phyloP scores from a whole-genome alignment of 2,329 filamentous ascomycete species.

The Xylariomycetidae sp. region DNA sequence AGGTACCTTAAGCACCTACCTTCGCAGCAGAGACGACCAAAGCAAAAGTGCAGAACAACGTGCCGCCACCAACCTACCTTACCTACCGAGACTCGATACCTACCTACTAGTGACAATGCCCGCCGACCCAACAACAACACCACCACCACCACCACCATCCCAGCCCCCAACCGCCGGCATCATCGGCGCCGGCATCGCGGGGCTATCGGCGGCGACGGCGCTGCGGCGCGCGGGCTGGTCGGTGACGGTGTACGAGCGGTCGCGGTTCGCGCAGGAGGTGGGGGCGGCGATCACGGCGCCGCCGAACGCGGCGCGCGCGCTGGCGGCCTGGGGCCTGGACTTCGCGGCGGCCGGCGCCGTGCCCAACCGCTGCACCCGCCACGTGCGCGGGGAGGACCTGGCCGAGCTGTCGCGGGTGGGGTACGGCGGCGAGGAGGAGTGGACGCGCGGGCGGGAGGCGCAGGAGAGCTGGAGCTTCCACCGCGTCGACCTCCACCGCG shows the following conservation, averaged over 20 bases:
- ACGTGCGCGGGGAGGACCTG: slow-evolving; percentile 8
- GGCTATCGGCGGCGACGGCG: slow-evolving; percentile 21
- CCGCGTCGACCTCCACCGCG: slow-evolving; percentile 34
- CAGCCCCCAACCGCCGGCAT: slow-evolving; percentile 10
- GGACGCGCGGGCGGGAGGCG: too few species aligned
- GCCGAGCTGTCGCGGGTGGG: too few species aligned
- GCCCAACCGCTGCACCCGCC: slow-evolving; percentile 13
- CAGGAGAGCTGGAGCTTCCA: slow-evolving; percentile 31
- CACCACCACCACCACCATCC: not conserved
- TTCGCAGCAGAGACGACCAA: too few species aligned
- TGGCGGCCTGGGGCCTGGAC: slow-evolving; percentile 30
- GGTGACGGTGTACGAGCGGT: slow-evolving; percentile 24
- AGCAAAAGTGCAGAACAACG: too few species aligned
- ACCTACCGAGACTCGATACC: too few species aligned
- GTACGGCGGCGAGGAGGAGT: too few species aligned
- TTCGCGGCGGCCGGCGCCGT: slow-evolving; percentile 17
- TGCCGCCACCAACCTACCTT: too few species aligned
- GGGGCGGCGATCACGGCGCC: slow-evolving; percentile 35
- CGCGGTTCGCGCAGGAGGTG: slow-evolving; percentile 30
- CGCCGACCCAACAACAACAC: too few species aligned
- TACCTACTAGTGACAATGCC: too few species aligned
- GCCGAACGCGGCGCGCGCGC: slow-evolving; percentile 30
- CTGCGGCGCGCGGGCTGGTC: slow-evolving; percentile 21
- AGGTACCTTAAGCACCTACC: too few species aligned
- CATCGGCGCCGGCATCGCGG: slow-evolving; percentile 25